Evolutionary conservation across 352 stramenopile genomes (phyloP).

Genomic region (Paralagenidium karlingii): DNA sequence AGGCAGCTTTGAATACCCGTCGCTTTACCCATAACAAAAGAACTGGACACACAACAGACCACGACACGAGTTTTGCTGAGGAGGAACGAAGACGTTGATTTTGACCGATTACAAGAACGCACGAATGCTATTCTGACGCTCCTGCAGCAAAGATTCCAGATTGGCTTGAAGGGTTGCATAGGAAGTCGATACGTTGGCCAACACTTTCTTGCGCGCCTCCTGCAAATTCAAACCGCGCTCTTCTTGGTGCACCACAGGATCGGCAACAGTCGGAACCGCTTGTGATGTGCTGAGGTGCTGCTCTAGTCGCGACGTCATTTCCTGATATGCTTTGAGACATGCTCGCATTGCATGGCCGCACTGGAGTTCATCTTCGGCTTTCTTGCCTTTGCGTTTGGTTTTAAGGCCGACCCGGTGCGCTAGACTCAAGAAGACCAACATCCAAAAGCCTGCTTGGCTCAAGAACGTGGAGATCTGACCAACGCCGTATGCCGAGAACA

Average conservation of each 20-base stretch:
- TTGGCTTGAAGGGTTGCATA: constrained; percentile 20
- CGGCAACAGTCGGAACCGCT: background rate
- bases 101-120: constrained; percentile 22
- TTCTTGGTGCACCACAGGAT: background rate
- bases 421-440: constrained; percentile 7
- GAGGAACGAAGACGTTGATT: too few relatives aligned
- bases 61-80: too few relatives aligned
- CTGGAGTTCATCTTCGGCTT: constrained; percentile 12
- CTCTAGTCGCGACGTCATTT: constrained; percentile 8
- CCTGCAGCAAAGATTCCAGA: constrained; percentile 17
- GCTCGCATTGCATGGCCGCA: constrained; percentile 21
- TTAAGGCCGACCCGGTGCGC: background rate
- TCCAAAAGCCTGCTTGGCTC: constrained; percentile 42
- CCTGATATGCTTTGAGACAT: constrained; percentile 48
- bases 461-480: constrained; percentile 37
- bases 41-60: too few relatives aligned
- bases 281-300: background rate
- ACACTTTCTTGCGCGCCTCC: constrained; percentile 12
- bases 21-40: too few relatives aligned
- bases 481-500: constrained; percentile 35
- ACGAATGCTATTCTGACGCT: constrained; percentile 18
- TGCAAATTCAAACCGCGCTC: constrained; percentile 2
- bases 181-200: constrained; percentile 22
- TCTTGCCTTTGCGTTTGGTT: background rate
- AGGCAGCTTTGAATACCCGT: too few relatives aligned